Base-by-base conservation (phyloP, 2,329 filamentous ascomycete species). In the Berkeleyomyces rouxiae region DNA sequence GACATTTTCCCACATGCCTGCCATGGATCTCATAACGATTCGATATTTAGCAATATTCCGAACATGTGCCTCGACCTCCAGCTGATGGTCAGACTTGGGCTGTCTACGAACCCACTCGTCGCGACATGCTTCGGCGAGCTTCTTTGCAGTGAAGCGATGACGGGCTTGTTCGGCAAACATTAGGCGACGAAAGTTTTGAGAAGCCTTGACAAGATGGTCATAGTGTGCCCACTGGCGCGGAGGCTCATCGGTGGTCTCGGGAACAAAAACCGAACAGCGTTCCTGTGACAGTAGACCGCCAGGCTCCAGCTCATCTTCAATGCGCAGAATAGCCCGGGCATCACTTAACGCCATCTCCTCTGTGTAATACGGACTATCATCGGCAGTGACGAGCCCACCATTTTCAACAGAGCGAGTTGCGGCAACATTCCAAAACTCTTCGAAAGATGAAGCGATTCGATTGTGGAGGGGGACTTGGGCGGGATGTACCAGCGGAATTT, bases 121-220 rank as follows among this genome's bases (percentile, higher is more conserved):
- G 61, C 85, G 78, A 68, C 88, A 89, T 53, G 88, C 86, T 69
- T 88, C 83, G 1, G 92, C 92, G 61, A 95, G 73, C 61, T 83
- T 82, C 72, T 90, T 95, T 1, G 92, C 92, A 2, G 80, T 78
- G n/a, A 81, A 78, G 43, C 83, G 83, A 72, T 97, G 92, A 10
- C 85, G 80, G 66, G 82, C 82, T 67, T 90, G 87, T 71, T 99
- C 93, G 63, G 83, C 82, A 2, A 85, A 74, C 75, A 97, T 82
- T 43, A 97, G 78, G 68, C 84, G 87, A 58, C 88, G 84, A 68
- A 97, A 92, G 68, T 91, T 86, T 10, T 86, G 70, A 64, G 87
- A 85, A 65, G 95, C 91, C 57, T 85, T 85, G 55, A 87, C 78
- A 61, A 97, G 79, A 70, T 97, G 88, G 69, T 97, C 91, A 70